Evolutionary conservation across 2,329 filamentous ascomycete species (phyloP), one percentile per base, ranked within the genome.

Genomic region (Westerdykella ornata): DNA sequence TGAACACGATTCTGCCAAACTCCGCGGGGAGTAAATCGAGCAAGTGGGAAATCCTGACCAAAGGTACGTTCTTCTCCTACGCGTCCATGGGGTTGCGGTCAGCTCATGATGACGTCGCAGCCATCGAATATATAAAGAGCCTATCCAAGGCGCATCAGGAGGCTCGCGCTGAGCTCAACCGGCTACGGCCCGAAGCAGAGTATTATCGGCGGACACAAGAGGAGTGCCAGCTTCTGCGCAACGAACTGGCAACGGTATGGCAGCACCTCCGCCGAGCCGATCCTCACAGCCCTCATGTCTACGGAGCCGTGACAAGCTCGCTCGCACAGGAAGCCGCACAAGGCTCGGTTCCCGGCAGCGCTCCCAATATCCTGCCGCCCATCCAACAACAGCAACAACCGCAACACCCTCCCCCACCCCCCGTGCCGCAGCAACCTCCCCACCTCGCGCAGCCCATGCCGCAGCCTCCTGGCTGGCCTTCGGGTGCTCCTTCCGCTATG

Each of bases 31-130:
- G 83, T 17, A 94, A 92, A 62, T 86, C 86, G 0, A 89, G 85
- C 52, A 94, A 94, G 55, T 94, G 86, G 86, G 86, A 94, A 55
- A 88, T 90, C 37, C 62, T 94, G 13, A 88, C 84, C 2, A 90
- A 90, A 72, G 84, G 86, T 89, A 69, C 47, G 75, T 61, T 18
- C n/a, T 16, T 2, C 7, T 11, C 1, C 22, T 9, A 26, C n/a
- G n/a, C n/a, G n/a, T 8, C 20, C 20, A 22, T 22, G 20, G n/a
- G n/a, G 5, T 22, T 22, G 20, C 20, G 20, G 22, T 26, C 2
- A 11, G 22, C 22, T 26, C 30, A 33, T 8, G 2, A 18, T 42
- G 18, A 4, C 16, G 17, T 15, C 22, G 7, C 39, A 74, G 72
- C 72, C 5, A 74, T 74, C 45, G 72, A 74, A 28, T 70, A 74